Evolutionary conservation across 345 rosid species (phyloP).

Genomic region (Corchorus olitorius): DNA sequence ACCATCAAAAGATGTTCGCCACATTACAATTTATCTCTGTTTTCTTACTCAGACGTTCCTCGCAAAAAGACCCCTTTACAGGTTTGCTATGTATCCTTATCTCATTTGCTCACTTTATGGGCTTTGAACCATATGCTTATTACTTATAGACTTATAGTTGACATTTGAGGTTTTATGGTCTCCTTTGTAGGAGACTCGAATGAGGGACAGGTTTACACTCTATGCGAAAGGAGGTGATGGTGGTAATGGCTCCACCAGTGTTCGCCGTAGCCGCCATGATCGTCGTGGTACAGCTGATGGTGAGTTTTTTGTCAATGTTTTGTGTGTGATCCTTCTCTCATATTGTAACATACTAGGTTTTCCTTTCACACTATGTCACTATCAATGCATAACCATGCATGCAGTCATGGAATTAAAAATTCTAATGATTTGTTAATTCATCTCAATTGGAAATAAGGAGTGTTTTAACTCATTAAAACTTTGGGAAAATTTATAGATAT

Average conservation of each 20-base stretch:
- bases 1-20: slow-evolving; percentile 34
- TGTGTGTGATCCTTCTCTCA: neutral
- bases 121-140: neutral
- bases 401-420: neutral
- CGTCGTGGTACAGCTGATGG: slow-evolving; percentile 66
- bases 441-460: neutral
- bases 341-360: neutral
- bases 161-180: slow-evolving; percentile 1
- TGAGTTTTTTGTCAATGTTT: slow-evolving; percentile 19
- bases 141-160: neutral
- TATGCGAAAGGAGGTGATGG: slow-evolving; percentile 70
- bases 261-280: slow-evolving; percentile 51
- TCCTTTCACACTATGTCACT: too few relatives aligned
- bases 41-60: slow-evolving; percentile 42
- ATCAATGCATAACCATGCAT: neutral
- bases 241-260: slow-evolving; percentile 59
- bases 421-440: neutral
- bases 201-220: slow-evolving; percentile 55
- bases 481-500: neutral
- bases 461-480: neutral
- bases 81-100: slow-evolving; percentile 28
- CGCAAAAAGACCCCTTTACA: slow-evolving; percentile 58
- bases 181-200: slow-evolving; percentile 59
- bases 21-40: slow-evolving; percentile 38
- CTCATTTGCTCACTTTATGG: neutral